Evolutionary conservation across 257 asterid genomes (phyloP).

Genomic region (Solanum dulcamara): DNA sequence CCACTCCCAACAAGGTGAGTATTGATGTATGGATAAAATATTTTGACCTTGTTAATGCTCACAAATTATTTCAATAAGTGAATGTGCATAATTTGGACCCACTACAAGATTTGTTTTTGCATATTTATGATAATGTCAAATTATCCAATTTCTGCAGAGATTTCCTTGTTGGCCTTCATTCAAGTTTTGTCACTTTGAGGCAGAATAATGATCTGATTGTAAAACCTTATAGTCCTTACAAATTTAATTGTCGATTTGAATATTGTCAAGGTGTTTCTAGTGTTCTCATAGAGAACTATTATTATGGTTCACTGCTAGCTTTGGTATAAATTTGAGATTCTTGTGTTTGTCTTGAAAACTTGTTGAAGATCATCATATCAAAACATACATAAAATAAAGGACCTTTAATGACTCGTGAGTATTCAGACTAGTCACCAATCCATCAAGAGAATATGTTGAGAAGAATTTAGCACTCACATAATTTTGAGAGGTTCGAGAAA

Average conservation of each 20-base stretch:
- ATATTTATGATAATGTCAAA: not conserved
- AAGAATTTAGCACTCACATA: not conserved
- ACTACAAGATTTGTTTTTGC: not conserved
- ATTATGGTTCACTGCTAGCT: not conserved
- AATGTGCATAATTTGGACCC: not conserved
- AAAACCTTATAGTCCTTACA: no score
- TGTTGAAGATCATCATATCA: not conserved
- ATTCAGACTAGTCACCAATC: no score
- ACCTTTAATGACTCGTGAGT: not conserved
- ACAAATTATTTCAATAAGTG: not conserved
- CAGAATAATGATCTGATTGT: no score
- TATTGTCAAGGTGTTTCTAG: not conserved
- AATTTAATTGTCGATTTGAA: not conserved
- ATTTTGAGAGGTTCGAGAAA: no score
- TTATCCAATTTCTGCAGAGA: no score
- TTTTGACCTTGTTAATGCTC: not conserved
- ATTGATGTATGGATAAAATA: not conserved
- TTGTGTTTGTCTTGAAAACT: not conserved
- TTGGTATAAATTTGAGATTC: not conserved
- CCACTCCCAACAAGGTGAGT: not conserved
- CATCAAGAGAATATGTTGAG: no score
- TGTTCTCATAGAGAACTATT: not conserved
- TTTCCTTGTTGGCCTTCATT: not conserved
- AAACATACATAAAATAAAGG: not conserved
- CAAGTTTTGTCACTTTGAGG: not conserved